Base-by-base conservation (phyloP, 2,329 filamentous ascomycete species). In the Trichoderma sp. region DNA sequence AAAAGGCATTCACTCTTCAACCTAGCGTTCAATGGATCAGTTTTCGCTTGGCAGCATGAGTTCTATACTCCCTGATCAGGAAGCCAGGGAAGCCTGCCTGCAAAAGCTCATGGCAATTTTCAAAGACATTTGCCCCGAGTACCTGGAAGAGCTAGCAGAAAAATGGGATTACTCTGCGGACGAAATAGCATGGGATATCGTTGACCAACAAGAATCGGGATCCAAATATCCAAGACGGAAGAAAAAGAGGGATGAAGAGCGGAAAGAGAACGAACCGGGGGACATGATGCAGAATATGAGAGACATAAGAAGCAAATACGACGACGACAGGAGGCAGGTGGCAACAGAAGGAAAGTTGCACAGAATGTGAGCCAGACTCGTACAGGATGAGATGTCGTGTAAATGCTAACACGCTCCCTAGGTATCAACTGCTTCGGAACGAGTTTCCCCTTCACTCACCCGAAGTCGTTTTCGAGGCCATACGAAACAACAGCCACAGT, bases 71-170 rank as follows among this genome's bases (percentile, higher is more conserved):
- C 19, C 34, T 5, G 22, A 39, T 39, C 37, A 29, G 13, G n/a
- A 27, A 50, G 15, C 29, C 9, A 35, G 69, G 56, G 66, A 72
- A 5, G 48, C 34, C 15, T 74, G 71, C 25, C 35, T 72, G 6
- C 53, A 68, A 29, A 45, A 53, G n/a, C 70, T 76, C 27, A 52
- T 57, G 9, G 54, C 67, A 5, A 57, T 84, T 9, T 84, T 86
- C 67, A 81, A 83, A 0, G 80, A 85, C 48, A 82, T 86, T 2
- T 84, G 81, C 67, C 76, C 73, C 0, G 68, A 78, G 0, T 81
- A 79, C 64, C 73, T 85, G 13, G 67, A 73, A 6, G 54, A 68
- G 5, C 66, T 80, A 5, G 74, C 74, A 3, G 35, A 64, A 0
- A 68, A 75, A 34, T 64, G 78, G 6, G 45, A 32, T 2, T 78